Conservation (phyloP, 495 filamentous ascomycete species). For the Elaphomyces granulatus region DNA sequence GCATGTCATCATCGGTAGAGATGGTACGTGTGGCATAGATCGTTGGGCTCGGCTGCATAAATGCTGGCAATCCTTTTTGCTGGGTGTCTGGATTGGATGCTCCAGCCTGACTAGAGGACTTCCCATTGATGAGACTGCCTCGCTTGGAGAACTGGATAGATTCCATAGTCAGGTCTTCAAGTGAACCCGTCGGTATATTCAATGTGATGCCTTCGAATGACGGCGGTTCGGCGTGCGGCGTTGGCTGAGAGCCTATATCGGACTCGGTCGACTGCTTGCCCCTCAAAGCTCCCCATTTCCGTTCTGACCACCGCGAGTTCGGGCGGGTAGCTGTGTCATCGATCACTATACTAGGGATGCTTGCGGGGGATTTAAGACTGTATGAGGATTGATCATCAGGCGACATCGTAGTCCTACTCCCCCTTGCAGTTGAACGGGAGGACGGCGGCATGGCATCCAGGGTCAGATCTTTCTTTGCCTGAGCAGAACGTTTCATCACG, state of each 20-base stretch:
- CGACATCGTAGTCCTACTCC: neutral
- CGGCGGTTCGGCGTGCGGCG: constrained; percentile 21
- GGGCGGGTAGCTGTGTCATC: constrained; percentile 24
- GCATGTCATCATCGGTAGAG: constrained; percentile 69
- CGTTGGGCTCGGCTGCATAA: constrained; percentile 23
- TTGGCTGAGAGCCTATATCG: constrained; percentile 19
- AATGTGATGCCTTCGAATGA: constrained; percentile 43
- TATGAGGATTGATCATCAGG: constrained; percentile 4
- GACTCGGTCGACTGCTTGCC: constrained; percentile 24
- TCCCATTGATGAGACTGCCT: constrained; percentile 30
- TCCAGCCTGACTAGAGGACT: constrained; percentile 1
- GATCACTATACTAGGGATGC: constrained; percentile 31
- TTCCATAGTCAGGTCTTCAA: constrained; percentile 38
- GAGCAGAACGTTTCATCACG: no score
- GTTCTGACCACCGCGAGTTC: constrained; percentile 32
- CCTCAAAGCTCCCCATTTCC: constrained; percentile 27
- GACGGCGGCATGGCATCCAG: neutral
- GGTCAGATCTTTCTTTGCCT: neutral
- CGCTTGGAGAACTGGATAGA: constrained; percentile 45
- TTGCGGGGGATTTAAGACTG: constrained; percentile 21
- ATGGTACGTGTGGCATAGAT: constrained; percentile 23
- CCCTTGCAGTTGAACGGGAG: neutral
- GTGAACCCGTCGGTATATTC: constrained; percentile 38
- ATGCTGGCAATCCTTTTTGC: constrained; percentile 8
- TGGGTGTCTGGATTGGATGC: neutral